Percentiles rank a stretch among this genome's conserved stretches.
Evolutionary conservation across 331 rosid species (phyloP).

Genomic region (Malus hybrid): DNA sequence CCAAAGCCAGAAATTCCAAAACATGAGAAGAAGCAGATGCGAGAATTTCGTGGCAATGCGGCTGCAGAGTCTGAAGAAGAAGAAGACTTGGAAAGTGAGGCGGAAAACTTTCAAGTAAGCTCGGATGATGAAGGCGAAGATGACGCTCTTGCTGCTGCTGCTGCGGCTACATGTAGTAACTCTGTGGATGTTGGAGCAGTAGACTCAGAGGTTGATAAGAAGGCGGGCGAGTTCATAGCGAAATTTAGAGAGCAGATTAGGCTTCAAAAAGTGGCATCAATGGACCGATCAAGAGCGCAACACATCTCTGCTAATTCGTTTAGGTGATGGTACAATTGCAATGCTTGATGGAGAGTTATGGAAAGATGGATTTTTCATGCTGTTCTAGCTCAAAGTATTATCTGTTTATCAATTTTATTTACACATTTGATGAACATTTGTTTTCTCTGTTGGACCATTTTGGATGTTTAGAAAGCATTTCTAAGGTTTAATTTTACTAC

Average conservation of each 20-base stretch:
- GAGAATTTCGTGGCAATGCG: slow-evolving; percentile 27
- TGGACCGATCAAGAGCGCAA: slow-evolving; percentile 58
- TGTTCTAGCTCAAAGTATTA: background rate
- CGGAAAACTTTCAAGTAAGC: slow-evolving; percentile 28
- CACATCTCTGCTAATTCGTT: slow-evolving; percentile 22
- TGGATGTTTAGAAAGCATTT: background rate
- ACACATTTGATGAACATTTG: background rate
- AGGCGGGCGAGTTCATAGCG: slow-evolving; percentile 92
- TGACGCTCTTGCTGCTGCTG: slow-evolving; percentile 20
- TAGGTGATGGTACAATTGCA: slow-evolving; percentile 29
- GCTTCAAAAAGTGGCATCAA: slow-evolving; percentile 75
- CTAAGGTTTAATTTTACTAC: background rate
- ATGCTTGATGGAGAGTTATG: background rate
- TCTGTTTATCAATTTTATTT: background rate
- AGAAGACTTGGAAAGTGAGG: slow-evolving; percentile 30
- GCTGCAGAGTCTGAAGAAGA: slow-evolving; percentile 22
- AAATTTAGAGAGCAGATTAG: slow-evolving; percentile 85
- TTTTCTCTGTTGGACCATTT: background rate
- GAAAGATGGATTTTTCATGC: background rate
- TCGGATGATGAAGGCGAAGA: slow-evolving; percentile 48
- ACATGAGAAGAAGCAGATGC: slow-evolving; percentile 18
- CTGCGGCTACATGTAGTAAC: slow-evolving; percentile 13
- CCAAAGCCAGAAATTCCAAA: slow-evolving; percentile 25
- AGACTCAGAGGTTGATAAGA: slow-evolving; percentile 86
- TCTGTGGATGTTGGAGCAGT: slow-evolving; percentile 35